Base-by-base conservation (phyloP, 2,329 filamentous ascomycete species). In the Fusarium albidum region DNA sequence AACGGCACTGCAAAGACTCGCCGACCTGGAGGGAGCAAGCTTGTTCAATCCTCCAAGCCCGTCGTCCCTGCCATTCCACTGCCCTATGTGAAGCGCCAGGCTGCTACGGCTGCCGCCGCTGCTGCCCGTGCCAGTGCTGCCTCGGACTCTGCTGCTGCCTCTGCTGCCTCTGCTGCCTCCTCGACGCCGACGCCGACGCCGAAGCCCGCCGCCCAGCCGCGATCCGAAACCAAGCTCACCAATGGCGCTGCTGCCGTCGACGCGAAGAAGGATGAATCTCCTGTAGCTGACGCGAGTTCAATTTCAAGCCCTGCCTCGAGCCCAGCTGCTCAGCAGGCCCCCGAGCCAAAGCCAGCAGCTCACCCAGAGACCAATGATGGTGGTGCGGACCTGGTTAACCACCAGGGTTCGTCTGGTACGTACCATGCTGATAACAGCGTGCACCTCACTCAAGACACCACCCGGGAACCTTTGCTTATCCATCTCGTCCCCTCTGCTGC, bases 51-150 rank as follows among this genome's bases (percentile, higher is more conserved):
- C 51, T 55, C 66, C 51, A 73, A 72, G 58, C 66, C 71, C 40
- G 67, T 76, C 33, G 64, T 72, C 50, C 74, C 75, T 52, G 75
- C 69, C 49, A 70, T 77, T 38, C 75, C 75, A 41, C 59, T 77
- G 55, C 72, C 72, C 14, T 69, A 74, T 55, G 67, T 72, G 43
- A 77, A 74, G 60, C 73, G 73, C 49, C 69, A 75, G 60, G 69
- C 70, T 50, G 69, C 71, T 31, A 64, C 69, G 10, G 63, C 69
- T 17, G 67, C 71, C 26, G 67, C 67, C 11, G 63, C 69, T 15
- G 67, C 71, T 27, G 67, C 67, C 43, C 66, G 71, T 49, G 57
- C 68, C 21, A 61, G 61, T 49, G 49, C 61, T 49, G 33, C 52
- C 43, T 47, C 53, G 21, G 34, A 46, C 46, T 41, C 52, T 49